phyloP scores from a whole-genome alignment of 148 eudicot species.

The Vaccinium vitisidaea region DNA sequence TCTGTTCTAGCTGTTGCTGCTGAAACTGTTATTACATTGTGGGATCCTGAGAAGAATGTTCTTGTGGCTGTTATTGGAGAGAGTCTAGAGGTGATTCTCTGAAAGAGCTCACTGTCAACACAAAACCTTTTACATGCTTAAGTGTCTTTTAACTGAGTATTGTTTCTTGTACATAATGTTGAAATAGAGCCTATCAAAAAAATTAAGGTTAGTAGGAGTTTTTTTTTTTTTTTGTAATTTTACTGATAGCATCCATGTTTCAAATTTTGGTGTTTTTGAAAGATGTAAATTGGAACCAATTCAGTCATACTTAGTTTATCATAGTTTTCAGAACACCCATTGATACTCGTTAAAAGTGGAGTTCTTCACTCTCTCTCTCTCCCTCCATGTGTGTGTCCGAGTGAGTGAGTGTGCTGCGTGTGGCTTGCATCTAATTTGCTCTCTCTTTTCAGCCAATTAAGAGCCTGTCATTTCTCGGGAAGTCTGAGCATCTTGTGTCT shows the following conservation, averaged over 20 bases:
- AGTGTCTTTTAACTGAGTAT: neutral
- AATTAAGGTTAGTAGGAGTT: neutral
- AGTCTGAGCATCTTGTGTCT: conserved; percentile 72
- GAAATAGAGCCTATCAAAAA: neutral
- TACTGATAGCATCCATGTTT: neutral
- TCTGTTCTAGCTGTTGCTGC: conserved; percentile 96
- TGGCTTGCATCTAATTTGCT: neutral
- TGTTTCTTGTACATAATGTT: neutral
- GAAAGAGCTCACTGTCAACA: neutral
- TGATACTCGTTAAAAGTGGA: neutral
- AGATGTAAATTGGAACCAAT: neutral
- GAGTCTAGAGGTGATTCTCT: conserved; percentile 51
- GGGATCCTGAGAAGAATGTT: conserved; percentile 85
- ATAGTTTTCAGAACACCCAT: neutral
- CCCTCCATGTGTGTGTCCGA: neutral
- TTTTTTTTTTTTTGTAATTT: neutral
- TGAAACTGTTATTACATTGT: conserved; percentile 77
- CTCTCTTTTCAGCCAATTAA: conserved; percentile 56
- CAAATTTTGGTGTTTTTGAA: neutral
- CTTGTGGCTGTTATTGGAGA: conserved; percentile 85
- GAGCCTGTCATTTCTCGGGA: conserved; percentile 71
- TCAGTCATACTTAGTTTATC: neutral
- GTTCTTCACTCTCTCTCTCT: neutral
- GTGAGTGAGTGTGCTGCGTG: neutral
- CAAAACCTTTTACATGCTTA: neutral